Evolutionary conservation across 208 protist genomes (phyloP).

Genomic region (Leishmania amazonensis): DNA sequence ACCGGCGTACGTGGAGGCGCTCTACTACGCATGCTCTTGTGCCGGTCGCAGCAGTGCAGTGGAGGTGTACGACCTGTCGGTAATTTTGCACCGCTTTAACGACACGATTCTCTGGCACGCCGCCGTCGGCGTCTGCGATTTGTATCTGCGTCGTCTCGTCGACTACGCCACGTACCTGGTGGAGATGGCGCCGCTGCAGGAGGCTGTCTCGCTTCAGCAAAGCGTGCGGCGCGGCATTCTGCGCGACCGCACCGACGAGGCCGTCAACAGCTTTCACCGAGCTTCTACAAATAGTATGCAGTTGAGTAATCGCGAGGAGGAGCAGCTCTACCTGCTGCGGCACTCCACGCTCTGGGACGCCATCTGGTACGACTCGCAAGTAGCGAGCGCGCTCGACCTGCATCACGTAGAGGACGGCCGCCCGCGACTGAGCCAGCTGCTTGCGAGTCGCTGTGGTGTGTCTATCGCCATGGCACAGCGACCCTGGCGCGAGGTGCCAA

Average conservation of each 20-base stretch:
- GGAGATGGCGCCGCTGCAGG: constrained; percentile 80
- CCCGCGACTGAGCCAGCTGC: constrained; percentile 72
- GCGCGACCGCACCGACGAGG: constrained; percentile 52
- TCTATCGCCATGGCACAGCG: constrained; percentile 67
- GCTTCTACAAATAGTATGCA: constrained; percentile 49
- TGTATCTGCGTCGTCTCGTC: constrained; percentile 73
- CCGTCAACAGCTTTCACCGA: constrained; percentile 29
- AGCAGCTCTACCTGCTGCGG: constrained; percentile 78
- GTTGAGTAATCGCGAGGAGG: constrained; percentile 76
- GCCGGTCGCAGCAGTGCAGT: constrained; percentile 76
- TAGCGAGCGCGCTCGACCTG: constrained; percentile 70
- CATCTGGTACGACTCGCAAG: constrained; percentile 79
- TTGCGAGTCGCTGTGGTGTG: constrained; percentile 83
- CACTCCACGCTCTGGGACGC: constrained; percentile 83
- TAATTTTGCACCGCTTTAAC: constrained; percentile 68
- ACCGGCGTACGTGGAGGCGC: constrained; percentile 45
- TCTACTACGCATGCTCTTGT: constrained; percentile 74
- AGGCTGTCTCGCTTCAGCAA: constrained; percentile 74
- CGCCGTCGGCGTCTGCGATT: constrained; percentile 79
- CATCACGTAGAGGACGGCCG: constrained; percentile 84
- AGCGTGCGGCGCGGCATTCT: constrained; percentile 51
- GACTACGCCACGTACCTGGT: constrained; percentile 85
- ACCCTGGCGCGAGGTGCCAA: constrained; percentile 78
- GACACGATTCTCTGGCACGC: constrained; percentile 83
- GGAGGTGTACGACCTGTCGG: constrained; percentile 76